Evolutionary conservation across 495 filamentous ascomycete genomes (phyloP), one percentile per base, ranked within the genome.

Genomic region (Penicillium arizonense): DNA sequence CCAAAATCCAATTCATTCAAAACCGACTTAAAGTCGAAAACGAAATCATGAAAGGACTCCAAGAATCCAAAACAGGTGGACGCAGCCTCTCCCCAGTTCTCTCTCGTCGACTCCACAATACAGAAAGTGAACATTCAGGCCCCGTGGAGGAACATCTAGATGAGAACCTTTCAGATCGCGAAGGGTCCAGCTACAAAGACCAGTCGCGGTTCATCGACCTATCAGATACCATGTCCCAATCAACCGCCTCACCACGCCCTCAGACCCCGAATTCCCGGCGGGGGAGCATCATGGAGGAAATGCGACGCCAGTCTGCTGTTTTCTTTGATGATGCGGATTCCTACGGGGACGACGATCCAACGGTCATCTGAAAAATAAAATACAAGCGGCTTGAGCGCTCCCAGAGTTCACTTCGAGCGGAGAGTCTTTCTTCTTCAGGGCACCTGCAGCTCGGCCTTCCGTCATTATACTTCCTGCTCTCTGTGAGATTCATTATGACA

Each of bases 1-100:
- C 94, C 5, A 96, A 95, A 67, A 75, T 97, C 28, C 86, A 91
- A 57, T 97, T 97, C 65, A 83, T 97, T 45, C 79, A 77, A 44
- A 97, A 98, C 61, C 72, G 94, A 20, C 80, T 96, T 41, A 88
- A 87, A 53, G 81, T 96, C 13, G 94, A 98, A 71, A 76, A 80
- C 38, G 64, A 88, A 16, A 87, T 96, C 57, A 87, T 95, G 66
- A 69, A 79, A 55, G 93, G 91, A 1, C 70, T 94, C 10, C 70
- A 82, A 24, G 77, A 82, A 59, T 74, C 65, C 12, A 18, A 57
- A 2, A 55, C 59, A 11, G 68, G 65, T 14, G 65, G 54, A 1
- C 63, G 64, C 16, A 57, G 57, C 7, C 36, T 59, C 9, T 65
- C 66, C 2, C 68, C 69, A 12, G 54, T 66, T 18, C 47, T 68